Percentiles rank a stretch among this genome's conserved stretches.
Conservation (phyloP, 2,329 filamentous ascomycete species). For the Cladosporium sp. region DNA sequence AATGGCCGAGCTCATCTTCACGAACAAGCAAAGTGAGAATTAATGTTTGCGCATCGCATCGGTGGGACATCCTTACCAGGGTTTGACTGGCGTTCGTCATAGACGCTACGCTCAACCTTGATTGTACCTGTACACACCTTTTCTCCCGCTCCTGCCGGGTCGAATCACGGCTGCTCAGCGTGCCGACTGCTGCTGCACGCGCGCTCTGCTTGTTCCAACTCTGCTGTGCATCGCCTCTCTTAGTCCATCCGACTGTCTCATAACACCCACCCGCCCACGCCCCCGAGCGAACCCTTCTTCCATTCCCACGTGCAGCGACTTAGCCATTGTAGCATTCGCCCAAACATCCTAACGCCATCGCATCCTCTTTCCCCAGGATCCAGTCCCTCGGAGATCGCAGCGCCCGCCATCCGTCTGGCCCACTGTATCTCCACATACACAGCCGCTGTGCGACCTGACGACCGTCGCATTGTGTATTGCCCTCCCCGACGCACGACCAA, state of each 20-base stretch:
- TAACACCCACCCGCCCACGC: not conserved
- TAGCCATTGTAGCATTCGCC: not conserved
- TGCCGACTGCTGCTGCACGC: not conserved
- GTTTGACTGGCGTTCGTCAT: not conserved
- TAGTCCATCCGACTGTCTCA: not conserved
- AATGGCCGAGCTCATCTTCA: not conserved
- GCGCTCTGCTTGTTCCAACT: not conserved
- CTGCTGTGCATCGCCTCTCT: not conserved
- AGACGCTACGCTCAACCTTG: not conserved
- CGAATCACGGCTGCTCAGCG: not conserved
- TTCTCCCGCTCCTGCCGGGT: not conserved
- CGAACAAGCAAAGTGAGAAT: not conserved
- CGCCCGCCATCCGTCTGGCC: slow-evolving; percentile 1
- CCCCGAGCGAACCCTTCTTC: not conserved
- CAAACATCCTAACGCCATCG: not conserved
- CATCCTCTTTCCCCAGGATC: slow-evolving; percentile 5
- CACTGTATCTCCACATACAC: slow-evolving; percentile 9
- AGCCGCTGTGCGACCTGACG: slow-evolving; percentile 2
- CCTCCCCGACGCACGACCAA: not conserved
- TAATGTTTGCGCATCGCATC: not conserved
- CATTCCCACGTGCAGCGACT: not conserved
- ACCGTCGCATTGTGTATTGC: slow-evolving; percentile 11
- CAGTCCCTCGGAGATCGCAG: slow-evolving; percentile 5
- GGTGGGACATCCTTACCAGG: not conserved
- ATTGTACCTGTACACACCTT: not conserved